phyloP scores from a whole-genome alignment of 2,329 filamentous ascomycete species.

The Metarhizium brunneum region DNA sequence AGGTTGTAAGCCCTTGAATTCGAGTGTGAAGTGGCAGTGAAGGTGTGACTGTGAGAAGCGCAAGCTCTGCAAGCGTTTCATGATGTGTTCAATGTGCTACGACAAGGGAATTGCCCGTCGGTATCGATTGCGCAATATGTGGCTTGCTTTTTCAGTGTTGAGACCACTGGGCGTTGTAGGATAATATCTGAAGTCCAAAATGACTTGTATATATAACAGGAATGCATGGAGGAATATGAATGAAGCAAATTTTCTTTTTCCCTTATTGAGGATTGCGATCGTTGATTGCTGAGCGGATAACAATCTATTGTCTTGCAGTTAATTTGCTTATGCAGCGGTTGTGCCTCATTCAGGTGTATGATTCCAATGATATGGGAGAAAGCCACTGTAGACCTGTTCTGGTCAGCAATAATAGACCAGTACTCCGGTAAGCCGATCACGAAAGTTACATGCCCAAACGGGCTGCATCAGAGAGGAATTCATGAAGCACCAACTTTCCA shows the following conservation, averaged over 20 bases:
- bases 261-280: too few species aligned
- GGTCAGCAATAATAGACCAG: too few species aligned
- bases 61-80: background rate
- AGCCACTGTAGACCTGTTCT: too few species aligned
- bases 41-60: background rate
- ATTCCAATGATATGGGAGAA: too few species aligned
- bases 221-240: background rate
- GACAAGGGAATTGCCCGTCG: background rate
- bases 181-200: background rate
- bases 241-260: background rate
- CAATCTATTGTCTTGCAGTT: background rate
- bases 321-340: too few species aligned
- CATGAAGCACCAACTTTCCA: background rate
- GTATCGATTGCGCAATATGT: background rate
- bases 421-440: background rate
- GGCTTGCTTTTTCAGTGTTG: background rate
- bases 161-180: background rate
- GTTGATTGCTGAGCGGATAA: background rate
- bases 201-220: background rate
- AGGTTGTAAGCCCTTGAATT: slow-evolving; percentile 18
- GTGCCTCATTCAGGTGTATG: too few species aligned
- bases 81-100: background rate
- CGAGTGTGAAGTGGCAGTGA: background rate
- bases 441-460: background rate
- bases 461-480: background rate